Conservation (phyloP, 441 rosid genomes). For the Metrosideros polymorpha region DNA sequence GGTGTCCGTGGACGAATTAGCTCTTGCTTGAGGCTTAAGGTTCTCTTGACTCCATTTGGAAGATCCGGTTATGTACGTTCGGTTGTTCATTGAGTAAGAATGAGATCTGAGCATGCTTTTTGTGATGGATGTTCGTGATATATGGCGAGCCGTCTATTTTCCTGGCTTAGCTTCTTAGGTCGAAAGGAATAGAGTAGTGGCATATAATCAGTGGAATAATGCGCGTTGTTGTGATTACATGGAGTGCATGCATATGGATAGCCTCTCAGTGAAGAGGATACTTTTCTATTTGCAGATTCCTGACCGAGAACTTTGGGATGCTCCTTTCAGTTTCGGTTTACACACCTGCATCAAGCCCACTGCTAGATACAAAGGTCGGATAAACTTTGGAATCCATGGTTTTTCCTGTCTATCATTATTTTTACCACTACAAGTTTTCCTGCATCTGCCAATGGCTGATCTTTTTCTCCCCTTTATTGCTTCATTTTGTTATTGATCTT, state of each 20-base stretch:
- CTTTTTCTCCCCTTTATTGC: background rate
- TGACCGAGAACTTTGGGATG: slow-evolving; percentile 46
- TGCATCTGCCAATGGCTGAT: background rate
- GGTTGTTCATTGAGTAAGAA: background rate
- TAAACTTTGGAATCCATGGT: background rate
- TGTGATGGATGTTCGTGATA: background rate
- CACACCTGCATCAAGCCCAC: slow-evolving; percentile 67
- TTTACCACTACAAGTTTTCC: background rate
- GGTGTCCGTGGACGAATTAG: background rate
- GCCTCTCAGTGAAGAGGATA: background rate
- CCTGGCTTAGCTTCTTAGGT: background rate
- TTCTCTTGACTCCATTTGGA: background rate
- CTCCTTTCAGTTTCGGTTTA: slow-evolving; percentile 55
- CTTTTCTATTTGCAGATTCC: slow-evolving; percentile 23
- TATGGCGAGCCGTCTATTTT: background rate
- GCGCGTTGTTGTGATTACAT: background rate
- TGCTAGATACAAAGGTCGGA: slow-evolving; percentile 46
- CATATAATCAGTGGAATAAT: background rate
- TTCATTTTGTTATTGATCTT: background rate
- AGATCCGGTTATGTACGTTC: background rate
- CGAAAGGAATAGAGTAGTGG: background rate
- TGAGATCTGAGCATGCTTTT: background rate
- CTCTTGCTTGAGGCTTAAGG: background rate
- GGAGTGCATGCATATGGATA: background rate
- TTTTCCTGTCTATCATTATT: background rate